These are phyloP conservation scores for Allomyces arbusculus DNA, from an alignment of 192 early-diverging fungal species.

Conservation along the genomic window DNA sequence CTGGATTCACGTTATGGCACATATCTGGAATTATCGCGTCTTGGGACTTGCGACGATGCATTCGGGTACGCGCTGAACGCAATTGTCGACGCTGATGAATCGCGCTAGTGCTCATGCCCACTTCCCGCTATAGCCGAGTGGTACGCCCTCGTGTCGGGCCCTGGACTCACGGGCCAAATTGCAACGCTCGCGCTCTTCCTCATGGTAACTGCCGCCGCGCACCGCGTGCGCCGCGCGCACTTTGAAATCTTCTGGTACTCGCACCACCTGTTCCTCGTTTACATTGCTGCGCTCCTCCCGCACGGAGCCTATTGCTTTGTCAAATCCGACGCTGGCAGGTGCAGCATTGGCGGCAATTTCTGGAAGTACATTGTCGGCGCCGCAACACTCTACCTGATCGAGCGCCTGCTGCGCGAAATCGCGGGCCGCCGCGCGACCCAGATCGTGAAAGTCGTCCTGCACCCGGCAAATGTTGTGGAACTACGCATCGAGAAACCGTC, in stretches of 20 bases:
- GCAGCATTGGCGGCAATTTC: conserved; percentile 20
- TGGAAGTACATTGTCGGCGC: conserved; percentile 64
- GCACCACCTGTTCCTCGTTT: conserved; percentile 68
- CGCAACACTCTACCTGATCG: conserved; percentile 43
- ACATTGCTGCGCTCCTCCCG: conserved; percentile 55
- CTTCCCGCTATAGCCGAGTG: conserved; percentile 10
- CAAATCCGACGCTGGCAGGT: conserved; percentile 29
- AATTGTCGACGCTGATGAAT: too few species aligned
- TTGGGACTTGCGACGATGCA: conserved; percentile 7
- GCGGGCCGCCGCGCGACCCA: conserved; percentile 47
- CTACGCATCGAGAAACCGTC: conserved; percentile 51
- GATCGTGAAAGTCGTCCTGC: conserved; percentile 63
- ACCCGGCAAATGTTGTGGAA: conserved; percentile 63
- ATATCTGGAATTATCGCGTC: conserved; percentile 57
- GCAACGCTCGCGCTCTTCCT: conserved; percentile 47
- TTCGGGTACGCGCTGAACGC: not conserved
- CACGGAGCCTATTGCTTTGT: conserved; percentile 75
- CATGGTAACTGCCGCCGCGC: conserved; percentile 51
- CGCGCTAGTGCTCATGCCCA: too few species aligned
- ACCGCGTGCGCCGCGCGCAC: conserved; percentile 11
- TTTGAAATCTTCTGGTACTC: conserved; percentile 73
- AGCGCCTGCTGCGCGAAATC: conserved; percentile 50
- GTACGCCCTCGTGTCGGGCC: conserved; percentile 42
- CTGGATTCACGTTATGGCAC: conserved; percentile 41
- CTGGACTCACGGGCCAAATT: conserved; percentile 60